Conservation (phyloP, 2,329 filamentous ascomycete species). For the Phialophora verrucosa region DNA sequence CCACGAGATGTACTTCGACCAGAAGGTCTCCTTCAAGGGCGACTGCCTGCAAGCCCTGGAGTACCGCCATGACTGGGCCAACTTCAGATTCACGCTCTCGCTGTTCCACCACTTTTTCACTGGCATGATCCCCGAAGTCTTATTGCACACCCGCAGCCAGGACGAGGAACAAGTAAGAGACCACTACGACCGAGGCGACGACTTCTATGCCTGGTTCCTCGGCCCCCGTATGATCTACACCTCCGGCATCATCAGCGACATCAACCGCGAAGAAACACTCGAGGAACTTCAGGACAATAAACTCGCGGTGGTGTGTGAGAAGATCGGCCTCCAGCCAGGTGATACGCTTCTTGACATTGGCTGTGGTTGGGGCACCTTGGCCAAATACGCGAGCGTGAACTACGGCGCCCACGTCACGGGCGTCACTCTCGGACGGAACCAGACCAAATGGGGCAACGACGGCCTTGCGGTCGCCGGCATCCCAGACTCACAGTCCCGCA, state of each 20-base stretch:
- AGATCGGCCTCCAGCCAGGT: slow-evolving; percentile 81
- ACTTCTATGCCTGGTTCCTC: slow-evolving; percentile 98
- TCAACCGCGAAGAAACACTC: slow-evolving; percentile 83
- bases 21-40: slow-evolving; percentile 92
- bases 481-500: slow-evolving; percentile 83
- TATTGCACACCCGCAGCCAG: slow-evolving; percentile 91
- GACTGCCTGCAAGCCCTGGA: slow-evolving; percentile 88
- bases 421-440: slow-evolving; percentile 92
- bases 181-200: slow-evolving; percentile 97
- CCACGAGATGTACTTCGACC: slow-evolving; percentile 97
- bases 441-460: slow-evolving; percentile 95
- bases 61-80: slow-evolving; percentile 96
- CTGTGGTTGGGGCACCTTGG: slow-evolving; percentile 96
- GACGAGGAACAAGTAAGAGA: slow-evolving; percentile 92
- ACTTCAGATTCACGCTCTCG: slow-evolving; percentile 84
- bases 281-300: slow-evolving; percentile 99
- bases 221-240: slow-evolving; percentile 99
- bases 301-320: slow-evolving; percentile 91
- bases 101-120: slow-evolving; percentile 89
- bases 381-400: slow-evolving; percentile 89
- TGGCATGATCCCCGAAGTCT: slow-evolving; percentile 84
- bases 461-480: slow-evolving; percentile 83
- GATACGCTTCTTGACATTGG: slow-evolving; percentile 92
- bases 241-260: slow-evolving; percentile 88
- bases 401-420: slow-evolving; percentile 86